Base-by-base conservation (phyloP, 495 filamentous ascomycete species). In the Penicillium dipodomyicola region DNA sequence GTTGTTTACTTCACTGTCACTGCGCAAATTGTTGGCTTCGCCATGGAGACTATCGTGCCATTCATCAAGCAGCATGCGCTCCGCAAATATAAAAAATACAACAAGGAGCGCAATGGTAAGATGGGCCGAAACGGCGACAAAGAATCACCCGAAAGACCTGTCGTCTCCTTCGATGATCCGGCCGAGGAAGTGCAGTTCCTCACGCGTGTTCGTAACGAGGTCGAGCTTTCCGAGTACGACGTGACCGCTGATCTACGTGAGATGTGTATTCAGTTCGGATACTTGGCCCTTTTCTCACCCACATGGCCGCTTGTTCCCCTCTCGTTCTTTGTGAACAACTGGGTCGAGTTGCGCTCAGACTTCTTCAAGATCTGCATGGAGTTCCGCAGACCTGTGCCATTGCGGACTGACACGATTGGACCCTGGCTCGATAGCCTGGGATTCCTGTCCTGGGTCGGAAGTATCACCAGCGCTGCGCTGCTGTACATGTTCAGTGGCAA, bases 1-100 rank as follows among this genome's bases (percentile, higher is more conserved):
- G 89, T 97, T 54, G 89, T 97, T 63, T 98, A 97, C 70, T 96
- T 96, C 68, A 93, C 94, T 0, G 91, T 97, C 12, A 97, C 94
- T 1, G 94, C 93, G 0, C 94, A 98, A 67, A 84, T 93, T 42
- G 90, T 98, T 56, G 91, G 88, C 56, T 85, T 96, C 20, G 88
- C 81, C 25, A 83, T 93, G 71, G 95, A 98, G 67, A 84, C 91
- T 15, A 80, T 96, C 44, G 86, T 97, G 23, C 94, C 94, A 0
- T 89, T 87, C 63, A 69, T 90, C 19, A 95, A 96, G 70, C 88
- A 91, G 60, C 80, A 79, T 60, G 78, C 83, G 3, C 83, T 87
- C 65, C 82, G 81, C 43, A 87, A 90, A 59, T 89, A 89, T 62
- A 89, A 92, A 66, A 77, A 87, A 44, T 77, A 70, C 49, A 69